Percentiles rank a stretch among this genome's conserved stretches.
phyloP scores from a whole-genome alignment of 1,284 basidiomycete genomes.

The Leucocoprinus gongylophorus region DNA sequence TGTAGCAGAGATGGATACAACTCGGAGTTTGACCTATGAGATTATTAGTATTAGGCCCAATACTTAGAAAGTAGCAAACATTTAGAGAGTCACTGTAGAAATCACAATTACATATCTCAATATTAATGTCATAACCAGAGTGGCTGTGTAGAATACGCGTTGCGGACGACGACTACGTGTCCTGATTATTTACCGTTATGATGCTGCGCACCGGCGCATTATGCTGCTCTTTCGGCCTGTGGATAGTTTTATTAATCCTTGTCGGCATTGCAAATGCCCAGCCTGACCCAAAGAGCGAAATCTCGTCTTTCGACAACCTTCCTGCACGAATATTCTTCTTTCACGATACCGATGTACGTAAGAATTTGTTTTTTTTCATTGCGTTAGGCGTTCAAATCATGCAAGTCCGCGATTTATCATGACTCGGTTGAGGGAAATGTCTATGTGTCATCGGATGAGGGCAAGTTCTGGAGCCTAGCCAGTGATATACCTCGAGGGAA shows the following conservation, averaged over 20 bases:
- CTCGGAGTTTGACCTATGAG: no score
- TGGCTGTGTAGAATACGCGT: no score
- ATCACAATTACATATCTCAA: no score
- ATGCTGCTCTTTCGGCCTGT: constrained; percentile 1
- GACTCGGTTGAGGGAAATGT: constrained; percentile 67
- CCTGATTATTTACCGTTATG: not conserved
- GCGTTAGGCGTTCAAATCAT: constrained; percentile 1
- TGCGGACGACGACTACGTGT: constrained; percentile 12
- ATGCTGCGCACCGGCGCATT: constrained; percentile 1
- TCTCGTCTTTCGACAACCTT: constrained; percentile 60
- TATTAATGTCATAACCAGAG: no score
- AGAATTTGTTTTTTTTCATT: constrained; percentile 12
- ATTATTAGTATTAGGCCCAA: no score
- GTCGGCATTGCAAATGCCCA: not conserved
- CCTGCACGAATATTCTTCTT: constrained; percentile 88
- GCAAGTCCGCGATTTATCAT: constrained; percentile 75
- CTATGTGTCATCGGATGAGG: constrained; percentile 85
- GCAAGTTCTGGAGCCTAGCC: constrained; percentile 70
- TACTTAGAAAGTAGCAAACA: no score
- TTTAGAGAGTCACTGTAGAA: no score
- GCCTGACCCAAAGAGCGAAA: constrained; percentile 23
- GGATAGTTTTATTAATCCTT: constrained; percentile 29
- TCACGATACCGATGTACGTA: constrained; percentile 75
- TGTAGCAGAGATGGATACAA: no score
- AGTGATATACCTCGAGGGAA: constrained; percentile 56